Percentiles rank a stretch among this genome's conserved stretches.
These are phyloP conservation scores for Kwoniella dejecticola DNA, from an alignment of 768 basidiomycete genomes.

Conservation along the genomic window DNA sequence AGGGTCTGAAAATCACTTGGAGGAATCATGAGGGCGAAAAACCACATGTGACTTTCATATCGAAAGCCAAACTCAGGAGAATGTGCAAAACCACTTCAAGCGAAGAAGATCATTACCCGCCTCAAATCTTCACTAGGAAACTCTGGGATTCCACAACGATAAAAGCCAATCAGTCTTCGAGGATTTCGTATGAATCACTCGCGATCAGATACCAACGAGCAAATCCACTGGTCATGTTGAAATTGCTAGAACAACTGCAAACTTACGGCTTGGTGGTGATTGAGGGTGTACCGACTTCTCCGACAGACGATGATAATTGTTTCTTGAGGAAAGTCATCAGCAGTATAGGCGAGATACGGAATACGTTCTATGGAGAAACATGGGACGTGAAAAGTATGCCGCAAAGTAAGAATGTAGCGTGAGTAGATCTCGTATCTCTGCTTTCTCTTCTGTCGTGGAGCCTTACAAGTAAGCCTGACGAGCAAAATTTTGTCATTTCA, in stretches of 20 bases:
- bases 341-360: constrained; percentile 72
- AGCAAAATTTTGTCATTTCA: not conserved
- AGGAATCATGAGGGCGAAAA: constrained; percentile 1
- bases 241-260: constrained; percentile 70
- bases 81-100: not conserved
- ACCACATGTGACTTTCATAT: not conserved
- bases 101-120: not conserved
- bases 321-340: constrained; percentile 69
- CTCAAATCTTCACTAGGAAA: constrained; percentile 58
- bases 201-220: not conserved
- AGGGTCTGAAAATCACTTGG: constrained; percentile 64
- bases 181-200: constrained; percentile 50
- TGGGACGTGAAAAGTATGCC: constrained; percentile 82
- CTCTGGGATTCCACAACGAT: constrained; percentile 60
- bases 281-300: constrained; percentile 66
- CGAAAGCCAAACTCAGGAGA: not conserved
- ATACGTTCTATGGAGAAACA: constrained; percentile 83
- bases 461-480: too few relatives aligned
- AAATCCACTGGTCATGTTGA: constrained; percentile 57
- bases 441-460: too few relatives aligned
- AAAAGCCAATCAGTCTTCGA: constrained; percentile 61
- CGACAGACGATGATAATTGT: constrained; percentile 66
- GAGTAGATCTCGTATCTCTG: too few relatives aligned
- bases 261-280: constrained; percentile 74
- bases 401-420: constrained; percentile 82